Conservation (phyloP, 2,329 filamentous ascomycete species). For the Cadophora sp. region DNA sequence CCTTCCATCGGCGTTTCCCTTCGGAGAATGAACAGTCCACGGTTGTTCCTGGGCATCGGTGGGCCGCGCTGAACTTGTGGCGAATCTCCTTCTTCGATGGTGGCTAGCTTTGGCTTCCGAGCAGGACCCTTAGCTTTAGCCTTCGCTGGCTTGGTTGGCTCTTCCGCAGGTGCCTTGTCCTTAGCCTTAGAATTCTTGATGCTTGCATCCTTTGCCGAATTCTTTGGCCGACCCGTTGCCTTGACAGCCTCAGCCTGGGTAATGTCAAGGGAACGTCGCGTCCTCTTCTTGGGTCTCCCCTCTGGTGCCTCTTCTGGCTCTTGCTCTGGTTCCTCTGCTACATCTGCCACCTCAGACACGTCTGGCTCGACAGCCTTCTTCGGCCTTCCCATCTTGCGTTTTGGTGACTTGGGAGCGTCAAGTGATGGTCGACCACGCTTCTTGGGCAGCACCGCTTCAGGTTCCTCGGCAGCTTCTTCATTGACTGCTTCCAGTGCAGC, state of each 20-base stretch:
- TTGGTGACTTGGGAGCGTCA: conserved; percentile 19
- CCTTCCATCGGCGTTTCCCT: conserved; percentile 51
- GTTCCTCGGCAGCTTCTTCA: conserved; percentile 22
- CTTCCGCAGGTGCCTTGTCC: neutral
- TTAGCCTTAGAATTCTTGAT: conserved; percentile 29
- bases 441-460: neutral
- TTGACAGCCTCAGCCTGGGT: conserved; percentile 15
- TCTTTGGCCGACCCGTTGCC: conserved; percentile 21
- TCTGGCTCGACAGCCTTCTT: conserved; percentile 27
- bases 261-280: conserved; percentile 29
- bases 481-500: conserved; percentile 21
- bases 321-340: conserved; percentile 16
- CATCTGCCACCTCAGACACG: conserved; percentile 21
- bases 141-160: neutral
- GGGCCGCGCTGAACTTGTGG: conserved; percentile 42
- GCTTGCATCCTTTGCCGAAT: conserved; percentile 22
- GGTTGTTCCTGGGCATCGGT: conserved; percentile 51
- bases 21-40: conserved; percentile 56
- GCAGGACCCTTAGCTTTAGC: conserved; percentile 27
- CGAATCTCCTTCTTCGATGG: conserved; percentile 38
- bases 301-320: conserved; percentile 17
- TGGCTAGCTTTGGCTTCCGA: conserved; percentile 33
- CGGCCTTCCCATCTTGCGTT: conserved; percentile 21
- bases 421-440: conserved; percentile 17
- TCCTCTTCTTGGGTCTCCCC: conserved; percentile 32